Base-by-base conservation (phyloP, 306 rosid species). In the Astragalus glycyphyllos region DNA sequence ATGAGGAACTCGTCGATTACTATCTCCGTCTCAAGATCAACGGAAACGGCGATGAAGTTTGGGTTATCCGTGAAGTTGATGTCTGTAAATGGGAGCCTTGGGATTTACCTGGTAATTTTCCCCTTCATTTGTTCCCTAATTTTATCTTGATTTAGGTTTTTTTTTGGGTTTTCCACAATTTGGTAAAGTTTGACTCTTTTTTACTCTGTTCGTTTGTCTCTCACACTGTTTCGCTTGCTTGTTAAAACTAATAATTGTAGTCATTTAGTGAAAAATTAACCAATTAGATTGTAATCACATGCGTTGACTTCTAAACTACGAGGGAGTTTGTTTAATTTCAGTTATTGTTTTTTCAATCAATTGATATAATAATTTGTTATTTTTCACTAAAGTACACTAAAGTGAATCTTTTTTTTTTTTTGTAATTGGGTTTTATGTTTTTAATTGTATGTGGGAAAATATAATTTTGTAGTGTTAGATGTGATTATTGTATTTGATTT, bases 81-180 rank as follows among this genome's bases (percentile, higher is more conserved):
- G 96, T 95, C 34, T 95, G 99, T 74, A 95, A 88, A 84, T 82
- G 83, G 81, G 99, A 95, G 77, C 99, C 99, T 11, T 95, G 99
- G 99, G 99, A 95, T 59, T 81, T 95, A 37, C 99, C 99, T 62
- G 93, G 99, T 95, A 84, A 15, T 45, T 15, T 11, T 8, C 4
- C 1, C 0, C 0, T 4, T 23, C 35, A 32, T 6, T 11, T 32
- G 8, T 5, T 44, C 23, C 13, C 11, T 12, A n/a, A 2, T 41
- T 10, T 12, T 62, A 11, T 63, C 23, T 10, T 57, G 11, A 71
- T 37, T 57, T 65, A 51, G 45, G 35, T 42, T 69, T 67, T 48
- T 7, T 48, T 7, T 59, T 15, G 1, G 31, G 10, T 2, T 31
- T 57, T 59, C 37, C 2, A 0, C 14, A 1, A 66, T 51, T 49